Base-by-base conservation (phyloP, 2,329 filamentous ascomycete genomes). In the Trichoderma atroviride region DNA sequence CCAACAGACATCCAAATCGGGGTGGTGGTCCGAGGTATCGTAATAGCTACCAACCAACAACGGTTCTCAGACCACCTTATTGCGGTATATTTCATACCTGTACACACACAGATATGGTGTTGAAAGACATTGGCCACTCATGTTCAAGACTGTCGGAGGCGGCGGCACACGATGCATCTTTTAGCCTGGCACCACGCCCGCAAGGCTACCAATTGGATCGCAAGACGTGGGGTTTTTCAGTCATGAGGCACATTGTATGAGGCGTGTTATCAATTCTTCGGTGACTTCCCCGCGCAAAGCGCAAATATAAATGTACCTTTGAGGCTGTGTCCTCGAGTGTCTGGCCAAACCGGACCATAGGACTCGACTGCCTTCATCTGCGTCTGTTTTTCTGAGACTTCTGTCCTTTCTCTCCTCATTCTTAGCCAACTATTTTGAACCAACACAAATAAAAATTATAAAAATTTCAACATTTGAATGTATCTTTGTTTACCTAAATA, bases 131-230 rank as follows among this genome's bases (percentile, higher is more conserved):
- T 33, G 31, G 16, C 60, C 60, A 63, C 47, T 53, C 33, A 19
- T 55, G 29, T 55, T 55, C 11, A n/a, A 64, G 61, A 55, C 35
- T 13, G 9, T 27, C 16, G 16, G 33, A 29, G 9, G 61, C 31
- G 37, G 61, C 43, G 60, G 31, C 60, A 63, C 60, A 62, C 57
- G 47, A 35, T 33, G 61, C 53, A 55, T 64, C 61, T 33, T 55
- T 40, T 37, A 22, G 60, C 16, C 53, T 24, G 4, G 33, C 37
- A 50, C 33, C 53, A 55, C 61, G 29, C 61, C 61, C 61, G 24
- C 47, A 33, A 55, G 61, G 61, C 50, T 64, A 29, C 61, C 61
- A 55, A 64, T 64, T 55, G 61, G 61, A 64, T 19, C 27, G 19
- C 24, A 13, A 55, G 61, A 29, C 52, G 31, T 64, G 61, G 61